These are phyloP conservation scores for Blastomyces silverae DNA, from an alignment of 2,329 filamentous ascomycete species.

Conservation along the genomic window DNA sequence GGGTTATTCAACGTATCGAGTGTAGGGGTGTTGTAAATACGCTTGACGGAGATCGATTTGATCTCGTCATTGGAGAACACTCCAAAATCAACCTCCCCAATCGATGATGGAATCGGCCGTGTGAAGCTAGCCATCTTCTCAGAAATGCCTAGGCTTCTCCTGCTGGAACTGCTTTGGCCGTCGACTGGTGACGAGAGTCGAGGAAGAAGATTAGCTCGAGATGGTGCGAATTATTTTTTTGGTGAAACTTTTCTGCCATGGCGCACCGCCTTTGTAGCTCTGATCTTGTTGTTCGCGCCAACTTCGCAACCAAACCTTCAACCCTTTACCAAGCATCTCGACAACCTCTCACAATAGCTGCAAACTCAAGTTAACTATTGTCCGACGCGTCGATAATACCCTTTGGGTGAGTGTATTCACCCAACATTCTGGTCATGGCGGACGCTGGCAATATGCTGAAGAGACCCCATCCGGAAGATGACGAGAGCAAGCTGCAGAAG, in stretches of 20 bases:
- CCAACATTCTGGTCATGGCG: slow-evolving; percentile 33
- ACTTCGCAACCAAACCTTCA: slow-evolving; percentile 13
- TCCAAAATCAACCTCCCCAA: slow-evolving; percentile 82
- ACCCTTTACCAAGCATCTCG: not conserved
- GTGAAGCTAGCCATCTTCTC: slow-evolving; percentile 44
- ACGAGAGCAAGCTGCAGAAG: slow-evolving; percentile 42
- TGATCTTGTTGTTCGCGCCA: not conserved
- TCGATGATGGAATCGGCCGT: slow-evolving; percentile 74
- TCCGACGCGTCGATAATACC: slow-evolving; percentile 10
- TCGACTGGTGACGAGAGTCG: slow-evolving; percentile 1
- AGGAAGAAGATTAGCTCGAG: not conserved
- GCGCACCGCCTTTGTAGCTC: slow-evolving; percentile 28
- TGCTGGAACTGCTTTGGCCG: slow-evolving; percentile 3
- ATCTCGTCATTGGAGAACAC: slow-evolving; percentile 80
- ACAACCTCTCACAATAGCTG: not conserved
- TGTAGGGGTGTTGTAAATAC: slow-evolving; percentile 88
- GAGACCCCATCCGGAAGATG: slow-evolving; percentile 45
- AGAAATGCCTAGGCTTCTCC: not conserved
- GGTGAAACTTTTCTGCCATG: slow-evolving; percentile 36
- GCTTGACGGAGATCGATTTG: slow-evolving; percentile 80
- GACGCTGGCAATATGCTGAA: slow-evolving; percentile 43
- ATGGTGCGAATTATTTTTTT: slow-evolving; percentile 15
- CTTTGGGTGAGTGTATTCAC: slow-evolving; percentile 16
- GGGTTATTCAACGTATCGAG: slow-evolving; percentile 89
- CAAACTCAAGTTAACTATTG: not conserved